Evolutionary conservation across 2,329 filamentous ascomycete genomes (phyloP), one percentile per base, ranked within the genome.

Genomic region (Beauveria sp.): DNA sequence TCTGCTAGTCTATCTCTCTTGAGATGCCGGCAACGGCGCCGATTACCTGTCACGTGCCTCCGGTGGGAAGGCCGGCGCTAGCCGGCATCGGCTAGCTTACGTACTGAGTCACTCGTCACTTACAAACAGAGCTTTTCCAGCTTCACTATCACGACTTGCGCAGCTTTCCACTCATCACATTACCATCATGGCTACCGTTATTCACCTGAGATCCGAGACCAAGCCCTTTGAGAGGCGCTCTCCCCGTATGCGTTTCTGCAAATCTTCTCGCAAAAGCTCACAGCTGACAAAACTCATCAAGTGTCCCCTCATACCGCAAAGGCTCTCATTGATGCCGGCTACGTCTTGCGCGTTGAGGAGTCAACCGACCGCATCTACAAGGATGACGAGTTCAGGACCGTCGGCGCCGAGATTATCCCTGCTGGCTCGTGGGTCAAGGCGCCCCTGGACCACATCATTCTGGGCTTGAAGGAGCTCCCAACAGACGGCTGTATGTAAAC

Each of bases 381-480:
- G 45, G 81, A 84, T 67, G 75, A 73, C 53, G 85, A 88, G 72
- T 87, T 85, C 67, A 77, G 79, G 71, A 77, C 79, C 60, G 78
- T 81, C 43, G 88, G 88, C 54, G 86, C 86, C 50, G 82, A 78
- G 16, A 78, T 92, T 24, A 84, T 91, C 16, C 80, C 83, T 16
- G 81, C 85, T 65, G 85, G 87, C 47, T 83, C 80, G 55, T 93
- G 89, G 89, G 78, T 79, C 59, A 78, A 88, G 62, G 88, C 85
- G 1, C 86, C 88, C 45, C 75, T 78, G 66, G 86, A 89, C 64
- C 81, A 89, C 70, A 84, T 91, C 68, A 86, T 93, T 63, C 75
- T 92, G 62, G 89, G 89, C 46, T 80, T 93, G 63, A 93, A 93
- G 81, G 89, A 92, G 76, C 81, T 93, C 12, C 86, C 86, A 26